Evolutionary conservation across 495 filamentous ascomycete species (phyloP).

Genomic region (Copromyces sp.): DNA sequence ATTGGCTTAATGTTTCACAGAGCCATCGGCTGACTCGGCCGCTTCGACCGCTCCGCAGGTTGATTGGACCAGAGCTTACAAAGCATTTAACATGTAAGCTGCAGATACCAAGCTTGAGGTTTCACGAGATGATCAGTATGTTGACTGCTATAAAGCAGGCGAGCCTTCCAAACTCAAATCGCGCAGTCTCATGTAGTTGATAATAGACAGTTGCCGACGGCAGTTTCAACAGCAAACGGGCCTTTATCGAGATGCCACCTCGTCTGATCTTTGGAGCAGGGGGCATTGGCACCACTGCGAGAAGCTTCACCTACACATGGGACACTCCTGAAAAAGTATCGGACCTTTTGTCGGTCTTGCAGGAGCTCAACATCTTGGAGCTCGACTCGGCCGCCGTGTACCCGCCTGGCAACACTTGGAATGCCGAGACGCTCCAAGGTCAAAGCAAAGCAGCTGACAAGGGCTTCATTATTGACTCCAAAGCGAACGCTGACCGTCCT

Average conservation of each 20-base stretch:
- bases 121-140: background rate
- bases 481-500: slow-evolving; percentile 6
- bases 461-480: slow-evolving; percentile 20
- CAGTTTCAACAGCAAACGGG: background rate
- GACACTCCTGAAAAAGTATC: slow-evolving; percentile 8
- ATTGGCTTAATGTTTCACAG: no score
- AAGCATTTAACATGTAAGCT: background rate
- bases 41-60: no score
- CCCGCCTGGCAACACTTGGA: slow-evolving; percentile 2
- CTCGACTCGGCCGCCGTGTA: slow-evolving; percentile 6
- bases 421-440: slow-evolving; percentile 17
- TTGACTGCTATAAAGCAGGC: background rate
- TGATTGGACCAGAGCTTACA: background rate
- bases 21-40: no score
- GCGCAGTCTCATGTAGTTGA: background rate
- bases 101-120: background rate
- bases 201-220: background rate
- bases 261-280: slow-evolving; percentile 4
- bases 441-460: slow-evolving; percentile 9
- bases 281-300: slow-evolving; percentile 3
- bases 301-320: background rate
- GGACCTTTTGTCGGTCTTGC: background rate
- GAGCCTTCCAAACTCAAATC: background rate
- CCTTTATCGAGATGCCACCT: background rate
- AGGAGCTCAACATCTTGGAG: slow-evolving; percentile 1